Conservation (phyloP, 148 eudicot species). For the Cornus suecica region DNA sequence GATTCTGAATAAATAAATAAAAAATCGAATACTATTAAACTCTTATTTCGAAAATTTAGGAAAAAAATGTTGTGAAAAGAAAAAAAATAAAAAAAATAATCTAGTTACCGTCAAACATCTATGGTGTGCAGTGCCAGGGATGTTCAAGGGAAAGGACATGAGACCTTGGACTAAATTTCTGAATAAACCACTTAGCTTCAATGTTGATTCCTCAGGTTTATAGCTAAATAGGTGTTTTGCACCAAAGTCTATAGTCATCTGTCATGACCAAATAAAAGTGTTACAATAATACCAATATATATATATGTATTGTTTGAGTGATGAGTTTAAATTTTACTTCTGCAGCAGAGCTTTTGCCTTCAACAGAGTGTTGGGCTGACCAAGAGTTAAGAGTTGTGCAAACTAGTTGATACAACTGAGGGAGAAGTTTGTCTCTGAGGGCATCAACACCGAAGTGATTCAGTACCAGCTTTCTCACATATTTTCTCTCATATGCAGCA, state of each 20-base stretch:
- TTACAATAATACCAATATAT: too few relatives aligned
- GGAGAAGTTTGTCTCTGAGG: conserved; percentile 12
- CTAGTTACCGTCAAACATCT: conserved; percentile 27
- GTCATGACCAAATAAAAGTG: background rate
- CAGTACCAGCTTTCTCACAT: conserved; percentile 18
- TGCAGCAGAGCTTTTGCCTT: conserved; percentile 23
- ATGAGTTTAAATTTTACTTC: too few relatives aligned
- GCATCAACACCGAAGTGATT: conserved; percentile 20
- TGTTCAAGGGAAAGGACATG: conserved; percentile 29
- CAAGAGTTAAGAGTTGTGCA: conserved; percentile 12
- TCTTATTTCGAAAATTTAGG: too few relatives aligned
- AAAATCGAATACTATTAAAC: too few relatives aligned
- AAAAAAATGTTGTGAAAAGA: too few relatives aligned
- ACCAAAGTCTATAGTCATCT: conserved; percentile 21
- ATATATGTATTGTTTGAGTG: too few relatives aligned
- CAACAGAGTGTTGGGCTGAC: conserved; percentile 18
- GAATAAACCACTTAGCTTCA: conserved; percentile 26
- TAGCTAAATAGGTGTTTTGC: conserved; percentile 20
- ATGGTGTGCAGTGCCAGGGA: conserved; percentile 34
- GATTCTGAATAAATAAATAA: conserved; percentile 17
- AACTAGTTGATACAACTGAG: conserved; percentile 15
- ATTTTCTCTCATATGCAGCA: too few relatives aligned
- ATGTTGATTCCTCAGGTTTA: conserved; percentile 20
- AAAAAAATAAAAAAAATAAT: too few relatives aligned
- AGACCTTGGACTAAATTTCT: conserved; percentile 21